Conservation (phyloP, 2,329 filamentous ascomycete genomes). For the Phyllosticta capitalensis region DNA sequence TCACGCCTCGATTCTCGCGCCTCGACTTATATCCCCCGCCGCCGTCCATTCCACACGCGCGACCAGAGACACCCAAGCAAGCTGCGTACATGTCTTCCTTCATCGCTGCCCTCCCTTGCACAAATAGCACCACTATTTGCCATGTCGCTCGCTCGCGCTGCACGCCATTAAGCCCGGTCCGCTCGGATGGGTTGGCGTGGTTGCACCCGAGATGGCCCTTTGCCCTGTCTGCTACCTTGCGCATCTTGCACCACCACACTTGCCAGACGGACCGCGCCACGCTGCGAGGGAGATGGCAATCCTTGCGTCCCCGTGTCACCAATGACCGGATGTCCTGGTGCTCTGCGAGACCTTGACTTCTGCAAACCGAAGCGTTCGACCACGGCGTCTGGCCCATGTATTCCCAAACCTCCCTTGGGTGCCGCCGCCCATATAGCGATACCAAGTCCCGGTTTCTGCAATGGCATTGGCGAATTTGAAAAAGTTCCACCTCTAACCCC, state of each 20-base stretch:
- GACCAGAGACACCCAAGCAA: slow-evolving; percentile 1
- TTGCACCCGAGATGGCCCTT: neutral
- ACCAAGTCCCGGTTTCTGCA: slow-evolving; percentile 1
- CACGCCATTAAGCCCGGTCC: neutral
- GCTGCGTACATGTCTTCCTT: slow-evolving; percentile 7
- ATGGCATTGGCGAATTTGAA: neutral
- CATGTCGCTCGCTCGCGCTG: slow-evolving; percentile 1
- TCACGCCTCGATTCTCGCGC: neutral
- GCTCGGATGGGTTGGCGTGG: neutral
- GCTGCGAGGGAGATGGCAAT: slow-evolving; percentile 5
- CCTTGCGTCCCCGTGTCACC: slow-evolving; percentile 3
- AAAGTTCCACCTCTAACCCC: neutral
- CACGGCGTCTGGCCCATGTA: neutral
- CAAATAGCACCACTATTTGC: neutral
- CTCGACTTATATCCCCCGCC: neutral
- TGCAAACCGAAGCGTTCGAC: neutral
- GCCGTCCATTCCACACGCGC: neutral
- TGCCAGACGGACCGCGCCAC: neutral
- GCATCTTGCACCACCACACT: slow-evolving; percentile 3
- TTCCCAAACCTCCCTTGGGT: neutral
- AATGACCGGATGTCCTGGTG: neutral
- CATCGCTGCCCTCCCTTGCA: slow-evolving; percentile 5
- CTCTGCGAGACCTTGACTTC: neutral
- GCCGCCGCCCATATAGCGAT: slow-evolving; percentile 4
- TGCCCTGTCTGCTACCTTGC: neutral